Conservation (phyloP, 257 asterid species). For the Osmanthus fragrans region DNA sequence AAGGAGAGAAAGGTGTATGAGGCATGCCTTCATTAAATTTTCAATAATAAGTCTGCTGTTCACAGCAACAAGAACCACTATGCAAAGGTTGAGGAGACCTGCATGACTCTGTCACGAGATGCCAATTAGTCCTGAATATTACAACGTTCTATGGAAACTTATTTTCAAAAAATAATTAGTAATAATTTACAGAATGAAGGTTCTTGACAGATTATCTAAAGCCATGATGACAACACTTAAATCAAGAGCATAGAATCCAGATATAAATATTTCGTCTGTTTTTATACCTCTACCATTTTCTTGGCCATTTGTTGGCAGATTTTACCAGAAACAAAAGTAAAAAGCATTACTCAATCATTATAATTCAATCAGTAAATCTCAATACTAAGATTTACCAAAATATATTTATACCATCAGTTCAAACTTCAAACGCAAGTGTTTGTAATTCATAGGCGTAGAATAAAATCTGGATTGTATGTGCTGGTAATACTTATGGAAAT, state of each 20-base stretch:
- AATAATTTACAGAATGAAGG: not conserved
- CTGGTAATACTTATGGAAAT: too few relatives aligned
- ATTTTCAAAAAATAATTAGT: not conserved
- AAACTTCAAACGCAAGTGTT: too few relatives aligned
- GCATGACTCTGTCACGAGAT: conserved; percentile 91
- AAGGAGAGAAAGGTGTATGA: conserved; percentile 5
- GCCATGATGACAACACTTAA: not conserved
- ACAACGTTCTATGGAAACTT: conserved; percentile 1
- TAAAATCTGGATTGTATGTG: too few relatives aligned
- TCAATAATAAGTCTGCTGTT: conserved; percentile 97
- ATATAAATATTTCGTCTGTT: not conserved
- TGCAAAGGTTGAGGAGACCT: conserved; percentile 95
- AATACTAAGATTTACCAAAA: not conserved
- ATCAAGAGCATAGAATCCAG: not conserved
- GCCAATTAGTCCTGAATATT: conserved; percentile 28
- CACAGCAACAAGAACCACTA: conserved; percentile 98
- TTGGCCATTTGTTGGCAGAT: not conserved
- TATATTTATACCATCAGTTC: too few relatives aligned
- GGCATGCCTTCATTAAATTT: conserved; percentile 90
- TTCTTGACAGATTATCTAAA: not conserved
- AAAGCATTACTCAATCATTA: not conserved
- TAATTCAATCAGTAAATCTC: not conserved
- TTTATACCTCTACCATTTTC: too few relatives aligned
- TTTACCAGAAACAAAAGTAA: not conserved
- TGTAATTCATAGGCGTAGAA: too few relatives aligned